Base-by-base conservation (phyloP, 176 grass and related monocot species). In the Juncus inflexus region DNA sequence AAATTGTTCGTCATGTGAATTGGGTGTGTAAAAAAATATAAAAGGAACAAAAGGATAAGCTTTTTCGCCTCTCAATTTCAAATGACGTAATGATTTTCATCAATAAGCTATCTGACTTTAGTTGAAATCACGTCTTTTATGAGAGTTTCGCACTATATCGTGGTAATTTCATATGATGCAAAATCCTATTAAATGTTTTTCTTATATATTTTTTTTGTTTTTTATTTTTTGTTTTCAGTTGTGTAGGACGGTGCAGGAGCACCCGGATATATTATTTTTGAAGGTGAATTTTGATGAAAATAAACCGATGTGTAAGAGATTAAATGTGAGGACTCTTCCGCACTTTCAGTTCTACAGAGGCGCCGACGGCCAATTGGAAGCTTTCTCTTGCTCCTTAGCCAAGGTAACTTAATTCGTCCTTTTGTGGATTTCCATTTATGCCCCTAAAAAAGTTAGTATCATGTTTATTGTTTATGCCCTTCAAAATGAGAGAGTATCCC, bases 271-370 rank as follows among this genome's bases (percentile, higher is more conserved):
- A 9, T 74, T 89, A 80, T 76, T 99, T 64, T 13, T 99, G 36
- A 99, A 99, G 72, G 83, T 99, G 53, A 99, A 99, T 67, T 99
- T 99, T 65, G 94, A 99, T 55, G 88, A 99, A 89, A 99, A 99
- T 74, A 99, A 99, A 78, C 94, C 88, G 28, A 99, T 99, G 94
- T 99, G 94, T 65, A 99, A 91, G 85, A 81, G 94, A 63, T 63
- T 99, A 64, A 99, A 99, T 75, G 94, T 99, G 12, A 99, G 84
- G 73, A 87, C 91, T 35, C 94, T 99, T 82, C 94, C 94, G 52
- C 91, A 80, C 75, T 99, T 84, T 65, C 94, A 99, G 75, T 99
- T 99, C 73, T 99, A 99, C 15, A 84, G 94, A 54, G 94, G 94
- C 73, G 83, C 94, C 61, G 88, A 92, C 79, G 94, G 94, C 39